These are phyloP conservation scores for Dothidotthia symphoricarpi DNA, from an alignment of 2,329 filamentous ascomycete species.

Conservation along the genomic window DNA sequence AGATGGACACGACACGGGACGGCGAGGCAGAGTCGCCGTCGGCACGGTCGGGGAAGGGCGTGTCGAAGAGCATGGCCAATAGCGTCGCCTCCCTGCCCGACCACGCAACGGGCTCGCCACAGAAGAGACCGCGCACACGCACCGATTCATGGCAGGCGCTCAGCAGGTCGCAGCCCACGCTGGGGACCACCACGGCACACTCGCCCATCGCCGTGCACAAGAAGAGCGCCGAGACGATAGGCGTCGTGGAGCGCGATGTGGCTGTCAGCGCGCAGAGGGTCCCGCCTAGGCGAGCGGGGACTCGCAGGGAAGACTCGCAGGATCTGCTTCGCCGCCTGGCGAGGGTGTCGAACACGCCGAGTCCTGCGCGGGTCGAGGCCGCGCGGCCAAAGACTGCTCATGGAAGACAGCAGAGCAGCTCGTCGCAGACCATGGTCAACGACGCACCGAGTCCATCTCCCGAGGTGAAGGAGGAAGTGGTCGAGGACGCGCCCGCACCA, in stretches of 20 bases:
- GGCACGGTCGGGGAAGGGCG: conserved; percentile 8
- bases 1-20: conserved; percentile 30
- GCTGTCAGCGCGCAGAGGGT: conserved; percentile 23
- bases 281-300: conserved; percentile 24
- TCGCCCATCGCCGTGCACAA: conserved; percentile 38
- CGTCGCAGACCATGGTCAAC: conserved; percentile 11
- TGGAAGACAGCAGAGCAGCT: conserved; percentile 12
- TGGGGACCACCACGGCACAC: conserved; percentile 26
- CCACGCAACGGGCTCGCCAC: conserved; percentile 8
- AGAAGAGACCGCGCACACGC: conserved; percentile 19
- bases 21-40: conserved; percentile 28
- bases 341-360: conserved; percentile 49
- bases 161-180: conserved; percentile 28
- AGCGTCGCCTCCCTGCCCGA: not conserved
- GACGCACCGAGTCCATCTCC: conserved; percentile 1
- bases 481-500: conserved; percentile 4
- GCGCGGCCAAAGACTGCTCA: conserved; percentile 25
- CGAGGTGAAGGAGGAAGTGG: conserved; percentile 1
- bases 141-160: conserved; percentile 33
- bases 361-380: conserved; percentile 34
- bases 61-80: conserved; percentile 8
- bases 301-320: conserved; percentile 46
- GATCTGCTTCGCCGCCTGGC: conserved; percentile 49
- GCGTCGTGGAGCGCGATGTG: conserved; percentile 28
- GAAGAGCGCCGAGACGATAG: conserved; percentile 35